Conservation (phyloP, 202 grass and related monocot genomes). For the Eragrostis tef region DNA sequence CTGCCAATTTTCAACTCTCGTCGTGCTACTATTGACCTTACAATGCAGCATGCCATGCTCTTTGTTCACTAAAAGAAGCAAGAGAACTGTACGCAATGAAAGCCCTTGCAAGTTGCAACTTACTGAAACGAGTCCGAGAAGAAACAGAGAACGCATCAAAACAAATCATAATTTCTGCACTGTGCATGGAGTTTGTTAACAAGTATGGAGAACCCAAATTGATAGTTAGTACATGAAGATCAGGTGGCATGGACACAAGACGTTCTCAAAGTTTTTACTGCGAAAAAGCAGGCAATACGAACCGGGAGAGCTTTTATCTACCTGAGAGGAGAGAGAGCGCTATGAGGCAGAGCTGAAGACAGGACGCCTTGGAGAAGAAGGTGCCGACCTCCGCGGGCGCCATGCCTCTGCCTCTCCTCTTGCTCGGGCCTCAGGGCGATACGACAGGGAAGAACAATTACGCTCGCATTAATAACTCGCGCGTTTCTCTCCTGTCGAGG, state of each 20-base stretch:
- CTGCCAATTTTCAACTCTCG: background rate
- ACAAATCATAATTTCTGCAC: background rate
- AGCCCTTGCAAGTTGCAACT: background rate
- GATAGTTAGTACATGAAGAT: background rate
- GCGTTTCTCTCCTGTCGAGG: constrained; percentile 13
- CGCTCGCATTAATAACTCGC: constrained; percentile 35
- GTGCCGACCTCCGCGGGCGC: constrained; percentile 29
- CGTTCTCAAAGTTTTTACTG: background rate
- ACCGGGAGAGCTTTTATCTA: background rate
- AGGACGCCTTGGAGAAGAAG: background rate
- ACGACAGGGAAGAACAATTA: background rate
- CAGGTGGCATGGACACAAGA: background rate
- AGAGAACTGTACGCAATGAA: background rate
- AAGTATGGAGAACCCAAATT: background rate
- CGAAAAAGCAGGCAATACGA: background rate
- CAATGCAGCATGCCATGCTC: no score
- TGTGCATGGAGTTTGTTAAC: background rate
- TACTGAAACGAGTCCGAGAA: background rate
- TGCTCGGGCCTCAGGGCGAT: background rate
- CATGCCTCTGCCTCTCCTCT: background rate
- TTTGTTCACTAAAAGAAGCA: background rate
- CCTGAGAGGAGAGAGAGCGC: constrained; percentile 39
- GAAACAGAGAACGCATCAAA: background rate
- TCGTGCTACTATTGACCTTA: background rate
- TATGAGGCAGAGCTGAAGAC: constrained; percentile 22